Percentiles rank a stretch among this genome's conserved stretches.
phyloP scores from a whole-genome alignment of 2,329 filamentous ascomycete genomes.

The Fusarium annulatum region DNA sequence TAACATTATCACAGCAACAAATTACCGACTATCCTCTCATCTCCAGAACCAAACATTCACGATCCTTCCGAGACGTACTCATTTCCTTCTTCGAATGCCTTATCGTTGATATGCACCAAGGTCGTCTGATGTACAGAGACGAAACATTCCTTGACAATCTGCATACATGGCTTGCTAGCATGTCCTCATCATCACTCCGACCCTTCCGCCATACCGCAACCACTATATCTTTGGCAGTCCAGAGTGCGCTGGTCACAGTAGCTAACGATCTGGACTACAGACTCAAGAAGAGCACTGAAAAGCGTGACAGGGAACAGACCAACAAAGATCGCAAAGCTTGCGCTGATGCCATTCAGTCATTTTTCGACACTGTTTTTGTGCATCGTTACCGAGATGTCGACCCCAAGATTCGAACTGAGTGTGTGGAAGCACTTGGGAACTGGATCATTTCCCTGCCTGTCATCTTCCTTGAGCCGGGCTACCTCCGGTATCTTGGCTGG shows the following conservation, averaged over 20 bases:
- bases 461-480: slow-evolving; percentile 89
- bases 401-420: slow-evolving; percentile 87
- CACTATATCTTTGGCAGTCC: slow-evolving; percentile 82
- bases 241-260: slow-evolving; percentile 79
- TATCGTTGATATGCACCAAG: slow-evolving; percentile 81
- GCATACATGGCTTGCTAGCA: slow-evolving; percentile 86
- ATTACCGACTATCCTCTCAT: slow-evolving; percentile 93
- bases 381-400: slow-evolving; percentile 97
- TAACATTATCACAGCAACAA: slow-evolving; percentile 65
- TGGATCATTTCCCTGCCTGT: slow-evolving; percentile 91
- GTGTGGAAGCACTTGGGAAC: slow-evolving; percentile 83
- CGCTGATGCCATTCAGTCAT: slow-evolving; percentile 80
- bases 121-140: slow-evolving; percentile 83
- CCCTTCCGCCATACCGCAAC: slow-evolving; percentile 96
- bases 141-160: slow-evolving; percentile 86
- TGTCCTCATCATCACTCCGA: slow-evolving; percentile 88
- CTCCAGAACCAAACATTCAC: slow-evolving; percentile 79
- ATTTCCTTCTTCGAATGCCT: slow-evolving; percentile 83
- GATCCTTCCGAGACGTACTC: slow-evolving; percentile 81
- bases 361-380: slow-evolving; percentile 92
- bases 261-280: slow-evolving; percentile 77
- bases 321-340: slow-evolving; percentile 76
- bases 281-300: slow-evolving; percentile 81
- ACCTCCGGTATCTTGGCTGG: slow-evolving; percentile 95
- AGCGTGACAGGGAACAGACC: slow-evolving; percentile 77